Evolutionary conservation across 768 basidiomycete genomes (phyloP), one percentile per base, ranked within the genome.

Genomic region (Albatrellus ellisii): DNA sequence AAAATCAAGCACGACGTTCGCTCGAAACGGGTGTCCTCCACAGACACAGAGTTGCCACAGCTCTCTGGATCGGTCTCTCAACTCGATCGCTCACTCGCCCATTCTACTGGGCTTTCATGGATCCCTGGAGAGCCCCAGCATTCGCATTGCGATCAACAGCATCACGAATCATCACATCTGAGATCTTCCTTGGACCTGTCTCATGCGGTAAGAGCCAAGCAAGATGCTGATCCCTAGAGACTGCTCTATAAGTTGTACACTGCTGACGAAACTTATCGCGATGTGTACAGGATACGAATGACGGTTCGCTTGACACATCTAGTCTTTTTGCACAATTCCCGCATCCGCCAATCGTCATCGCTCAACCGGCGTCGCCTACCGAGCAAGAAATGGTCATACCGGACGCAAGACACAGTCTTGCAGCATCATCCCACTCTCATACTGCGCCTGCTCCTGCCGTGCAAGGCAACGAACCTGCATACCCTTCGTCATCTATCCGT

Each of bases 1-100:
- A 83, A 87, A 49, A 88, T 91, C 49, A 81, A 80, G 59, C 71
- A 67, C 44, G 84, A 86, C 51, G 75, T 87, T 69, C 77, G 74
- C 52, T 70, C 73, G 39, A 85, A 85, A 57, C 77, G 81, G 10
- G 52, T 84, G 2, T 80, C 82, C 54, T 80, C 81, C 2, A 69
- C 67, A 4, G 79, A 81, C 14, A 77, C 75, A 0, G 77, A 79
- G n/a, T n/a, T n/a, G n/a, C n/a, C n/a, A n/a, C n/a, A n/a, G n/a
- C n/a, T n/a, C n/a, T n/a, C n/a, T n/a, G n/a, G n/a, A n/a, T n/a
- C n/a, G n/a, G n/a, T n/a, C n/a, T n/a, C n/a, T n/a, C n/a, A n/a
- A n/a, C n/a, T n/a, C n/a, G n/a, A n/a, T n/a, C n/a, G n/a, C n/a
- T n/a, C n/a, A 17, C 25, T 33, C 9, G 31, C 24, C 11, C 36